Evolutionary conservation across 768 basidiomycete genomes (phyloP).

Genomic region (Tylopilus vinaceipallidus): DNA sequence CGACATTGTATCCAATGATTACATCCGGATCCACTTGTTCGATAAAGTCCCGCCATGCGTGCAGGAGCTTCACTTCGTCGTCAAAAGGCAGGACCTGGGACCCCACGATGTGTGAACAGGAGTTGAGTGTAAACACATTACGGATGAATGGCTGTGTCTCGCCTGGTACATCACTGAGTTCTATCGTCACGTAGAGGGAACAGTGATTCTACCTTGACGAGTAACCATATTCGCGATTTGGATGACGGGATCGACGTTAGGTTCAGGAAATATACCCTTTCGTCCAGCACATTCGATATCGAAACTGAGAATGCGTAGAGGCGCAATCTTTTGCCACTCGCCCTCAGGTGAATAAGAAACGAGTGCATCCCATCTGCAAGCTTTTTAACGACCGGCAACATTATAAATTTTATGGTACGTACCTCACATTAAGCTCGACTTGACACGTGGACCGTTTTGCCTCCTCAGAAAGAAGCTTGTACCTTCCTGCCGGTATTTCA

Average conservation of each 20-base stretch:
- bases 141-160: slow-evolving; percentile 92
- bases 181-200: background rate
- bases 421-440: slow-evolving; percentile 81
- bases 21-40: slow-evolving; percentile 91
- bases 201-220: slow-evolving; percentile 66
- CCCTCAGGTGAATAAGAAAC: slow-evolving; percentile 92
- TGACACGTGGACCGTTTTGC: slow-evolving; percentile 81
- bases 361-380: slow-evolving; percentile 66
- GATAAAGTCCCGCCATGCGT: slow-evolving; percentile 88
- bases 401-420: no score
- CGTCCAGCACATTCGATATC: slow-evolving; percentile 99
- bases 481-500: slow-evolving; percentile 83
- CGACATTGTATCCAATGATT: slow-evolving; percentile 93
- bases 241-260: slow-evolving; percentile 88
- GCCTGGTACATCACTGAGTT: slow-evolving; percentile 46
- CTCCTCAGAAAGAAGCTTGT: slow-evolving; percentile 55
- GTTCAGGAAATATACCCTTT: slow-evolving; percentile 96
- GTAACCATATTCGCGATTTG: slow-evolving; percentile 99
- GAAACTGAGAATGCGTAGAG: slow-evolving; percentile 91
- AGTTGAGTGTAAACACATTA: slow-evolving; percentile 94
- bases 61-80: slow-evolving; percentile 71
- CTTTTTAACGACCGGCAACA: slow-evolving; percentile 5
- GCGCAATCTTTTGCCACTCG: slow-evolving; percentile 88
- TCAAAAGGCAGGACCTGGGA: slow-evolving; percentile 88
- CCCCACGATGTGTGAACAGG: slow-evolving; percentile 95